Percentiles rank a stretch among this genome's conserved stretches.
Conservation (phyloP, 2,329 filamentous ascomycete genomes). For the Epichloe bromicola region DNA sequence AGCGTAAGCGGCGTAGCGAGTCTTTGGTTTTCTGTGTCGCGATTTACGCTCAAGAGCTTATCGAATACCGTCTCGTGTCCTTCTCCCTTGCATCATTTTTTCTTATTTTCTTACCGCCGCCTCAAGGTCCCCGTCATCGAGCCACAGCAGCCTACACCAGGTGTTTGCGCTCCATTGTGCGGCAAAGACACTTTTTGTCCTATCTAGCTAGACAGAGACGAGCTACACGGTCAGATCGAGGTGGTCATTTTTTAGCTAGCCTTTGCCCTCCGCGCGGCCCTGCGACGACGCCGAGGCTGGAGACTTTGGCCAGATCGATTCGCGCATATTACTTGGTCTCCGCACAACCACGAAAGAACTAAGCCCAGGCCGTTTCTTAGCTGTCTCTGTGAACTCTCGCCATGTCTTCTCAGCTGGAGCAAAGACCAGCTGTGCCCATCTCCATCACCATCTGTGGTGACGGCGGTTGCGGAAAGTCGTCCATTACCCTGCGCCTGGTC, state of each 20-base stretch:
- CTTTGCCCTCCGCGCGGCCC: no score
- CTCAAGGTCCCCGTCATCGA: background rate
- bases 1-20: background rate
- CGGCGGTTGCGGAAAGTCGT: conserved; percentile 74
- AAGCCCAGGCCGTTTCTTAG: no score
- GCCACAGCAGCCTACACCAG: background rate
- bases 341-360: no score
- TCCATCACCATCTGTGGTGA: conserved; percentile 78
- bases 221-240: no score
- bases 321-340: no score
- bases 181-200: no score
- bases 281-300: no score
- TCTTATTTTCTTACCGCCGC: background rate
- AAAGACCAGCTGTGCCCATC: conserved; percentile 37
- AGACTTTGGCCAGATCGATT: no score
- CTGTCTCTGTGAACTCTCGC: background rate
- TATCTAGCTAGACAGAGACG: no score
- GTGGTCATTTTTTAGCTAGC: no score
- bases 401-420: conserved; percentile 3
- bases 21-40: background rate
- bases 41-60: background rate
- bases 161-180: no score
- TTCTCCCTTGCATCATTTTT: background rate
- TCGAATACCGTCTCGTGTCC: background rate
- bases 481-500: conserved; percentile 71